phyloP scores from a whole-genome alignment of 805 yeast species.

The Saccharomycopsis fermentans region DNA sequence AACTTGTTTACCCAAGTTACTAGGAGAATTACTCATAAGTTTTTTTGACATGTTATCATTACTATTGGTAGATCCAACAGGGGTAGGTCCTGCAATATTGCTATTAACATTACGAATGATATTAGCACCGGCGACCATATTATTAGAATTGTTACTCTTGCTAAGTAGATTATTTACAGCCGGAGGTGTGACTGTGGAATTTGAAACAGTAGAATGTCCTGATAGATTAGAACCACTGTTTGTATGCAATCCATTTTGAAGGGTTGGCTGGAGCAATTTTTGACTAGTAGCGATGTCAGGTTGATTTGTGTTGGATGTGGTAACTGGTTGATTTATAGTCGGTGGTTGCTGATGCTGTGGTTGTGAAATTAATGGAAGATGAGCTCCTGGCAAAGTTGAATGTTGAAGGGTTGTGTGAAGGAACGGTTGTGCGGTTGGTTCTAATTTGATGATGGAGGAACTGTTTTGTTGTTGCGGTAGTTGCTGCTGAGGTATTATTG shows the following conservation, averaged over 20 bases:
- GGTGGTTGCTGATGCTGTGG: neutral
- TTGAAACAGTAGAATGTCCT: neutral
- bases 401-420: neutral
- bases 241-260: neutral
- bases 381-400: neutral
- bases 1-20: neutral
- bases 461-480: neutral
- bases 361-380: neutral
- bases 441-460: neutral
- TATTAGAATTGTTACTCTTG: neutral
- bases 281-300: neutral
- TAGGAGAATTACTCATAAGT: neutral
- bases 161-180: neutral
- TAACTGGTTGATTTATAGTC: neutral
- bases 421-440: neutral
- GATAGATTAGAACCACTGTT: neutral
- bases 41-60: neutral
- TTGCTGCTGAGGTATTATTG: slow-evolving; percentile 20
- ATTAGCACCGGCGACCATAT: neutral
- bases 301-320: neutral
- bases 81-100: neutral
- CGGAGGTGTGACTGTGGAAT: neutral
- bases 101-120: neutral
- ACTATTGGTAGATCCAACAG: neutral
- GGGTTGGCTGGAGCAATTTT: neutral